A percentile compares a stretch with the other conserved stretches of the same genome.
phyloP scores from a whole-genome alignment of 768 basidiomycete species.

The Pleurotus sapidus region DNA sequence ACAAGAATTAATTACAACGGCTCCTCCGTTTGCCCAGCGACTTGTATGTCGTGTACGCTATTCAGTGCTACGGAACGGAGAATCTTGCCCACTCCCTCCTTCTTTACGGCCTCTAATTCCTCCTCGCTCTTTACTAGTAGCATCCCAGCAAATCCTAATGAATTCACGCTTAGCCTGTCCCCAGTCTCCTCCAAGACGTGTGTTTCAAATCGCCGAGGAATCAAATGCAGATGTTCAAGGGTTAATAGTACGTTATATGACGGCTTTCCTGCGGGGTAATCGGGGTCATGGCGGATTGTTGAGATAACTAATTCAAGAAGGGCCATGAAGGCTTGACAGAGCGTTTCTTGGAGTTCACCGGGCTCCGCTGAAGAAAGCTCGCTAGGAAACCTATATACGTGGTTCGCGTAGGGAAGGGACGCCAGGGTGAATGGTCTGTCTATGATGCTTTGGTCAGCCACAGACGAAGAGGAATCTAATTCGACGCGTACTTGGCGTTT shows the following conservation, averaged over 20 bases:
- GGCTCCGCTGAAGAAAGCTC: conserved; percentile 31
- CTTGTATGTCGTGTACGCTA: conserved; percentile 67
- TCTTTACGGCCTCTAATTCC: conserved; percentile 68
- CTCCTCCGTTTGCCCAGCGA: conserved; percentile 44
- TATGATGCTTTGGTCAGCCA: conserved; percentile 22
- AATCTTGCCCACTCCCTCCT: conserved; percentile 61
- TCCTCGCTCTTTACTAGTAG: conserved; percentile 80
- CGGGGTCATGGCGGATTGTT: conserved; percentile 63
- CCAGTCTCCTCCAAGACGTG: conserved; percentile 51
- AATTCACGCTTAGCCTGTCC: conserved; percentile 71
- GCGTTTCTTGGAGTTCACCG: conserved; percentile 44
- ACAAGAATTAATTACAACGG: conserved; percentile 15
- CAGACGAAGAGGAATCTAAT: too few relatives aligned
- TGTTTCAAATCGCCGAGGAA: conserved; percentile 73
- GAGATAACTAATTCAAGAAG: conserved; percentile 78
- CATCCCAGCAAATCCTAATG: conserved; percentile 89
- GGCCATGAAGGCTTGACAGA: conserved; percentile 63
- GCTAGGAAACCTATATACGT: conserved; percentile 61
- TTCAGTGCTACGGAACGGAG: conserved; percentile 60
- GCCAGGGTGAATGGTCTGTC: conserved; percentile 72
- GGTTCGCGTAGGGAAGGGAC: conserved; percentile 76
- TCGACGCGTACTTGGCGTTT: conserved; percentile 46
- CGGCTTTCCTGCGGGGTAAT: conserved; percentile 59
- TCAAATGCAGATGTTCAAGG: conserved; percentile 78
- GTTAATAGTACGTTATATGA: conserved; percentile 87